A percentile compares a stretch with the other conserved stretches of the same genome.
These are phyloP conservation scores for Saprolegnia parasitica DNA, from an alignment of 352 stramenopile species.

Conservation along the genomic window DNA sequence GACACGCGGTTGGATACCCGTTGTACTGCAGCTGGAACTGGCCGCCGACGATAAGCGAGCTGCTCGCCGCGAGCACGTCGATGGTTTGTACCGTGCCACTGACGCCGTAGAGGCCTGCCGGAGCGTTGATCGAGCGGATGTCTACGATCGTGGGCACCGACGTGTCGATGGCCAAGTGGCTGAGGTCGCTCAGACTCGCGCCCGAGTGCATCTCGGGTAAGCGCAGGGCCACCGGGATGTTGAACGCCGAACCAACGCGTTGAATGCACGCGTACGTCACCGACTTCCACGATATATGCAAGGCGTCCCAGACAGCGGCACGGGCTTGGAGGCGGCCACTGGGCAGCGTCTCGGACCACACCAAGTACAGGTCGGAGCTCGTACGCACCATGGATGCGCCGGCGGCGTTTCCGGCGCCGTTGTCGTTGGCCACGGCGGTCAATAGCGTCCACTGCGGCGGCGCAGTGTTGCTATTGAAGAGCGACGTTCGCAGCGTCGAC, in stretches of 20 bases:
- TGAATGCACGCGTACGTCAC: slow-evolving; percentile 48
- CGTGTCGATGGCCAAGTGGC: slow-evolving; percentile 51
- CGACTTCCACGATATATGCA: slow-evolving; percentile 42
- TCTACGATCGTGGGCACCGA: slow-evolving; percentile 36
- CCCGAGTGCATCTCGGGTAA: slow-evolving; percentile 46
- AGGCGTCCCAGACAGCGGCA: slow-evolving; percentile 30
- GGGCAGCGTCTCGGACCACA: slow-evolving; percentile 48
- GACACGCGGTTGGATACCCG: slow-evolving; percentile 38
- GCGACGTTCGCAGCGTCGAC: slow-evolving; percentile 35
- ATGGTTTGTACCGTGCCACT: slow-evolving; percentile 46
- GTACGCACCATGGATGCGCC: slow-evolving; percentile 12
- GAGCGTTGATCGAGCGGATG: slow-evolving; percentile 37
- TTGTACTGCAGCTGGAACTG: slow-evolving; percentile 56
- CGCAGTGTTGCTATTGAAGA: slow-evolving; percentile 39
- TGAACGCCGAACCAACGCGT: slow-evolving; percentile 35
- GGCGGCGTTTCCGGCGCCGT: slow-evolving; percentile 35
- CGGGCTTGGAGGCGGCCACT: slow-evolving; percentile 39
- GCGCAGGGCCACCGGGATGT: slow-evolving; percentile 40
- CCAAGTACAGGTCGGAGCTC: slow-evolving; percentile 30
- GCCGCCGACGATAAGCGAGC: slow-evolving; percentile 41
- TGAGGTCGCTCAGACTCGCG: slow-evolving; percentile 50
- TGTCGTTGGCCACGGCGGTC: slow-evolving; percentile 52
- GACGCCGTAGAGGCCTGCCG: slow-evolving; percentile 31
- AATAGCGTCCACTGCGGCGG: background rate
- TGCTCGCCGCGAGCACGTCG: slow-evolving; percentile 45